These are phyloP conservation scores for Tolypocladium endophyticum DNA, from an alignment of 2,329 filamentous ascomycete species.

Conservation along the genomic window DNA sequence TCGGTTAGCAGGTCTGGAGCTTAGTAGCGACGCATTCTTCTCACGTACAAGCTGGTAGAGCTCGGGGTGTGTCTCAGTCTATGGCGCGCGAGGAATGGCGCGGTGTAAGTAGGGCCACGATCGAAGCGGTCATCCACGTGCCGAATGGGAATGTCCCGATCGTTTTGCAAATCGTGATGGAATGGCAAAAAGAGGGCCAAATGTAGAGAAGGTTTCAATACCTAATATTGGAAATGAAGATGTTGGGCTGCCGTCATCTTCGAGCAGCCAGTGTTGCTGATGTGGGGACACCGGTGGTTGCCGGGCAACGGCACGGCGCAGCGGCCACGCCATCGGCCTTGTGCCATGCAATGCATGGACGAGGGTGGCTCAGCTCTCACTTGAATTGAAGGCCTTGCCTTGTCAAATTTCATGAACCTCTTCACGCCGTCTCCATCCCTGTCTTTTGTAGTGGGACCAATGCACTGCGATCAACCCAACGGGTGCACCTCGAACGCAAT, in stretches of 20 bases:
- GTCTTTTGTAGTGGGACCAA: neutral
- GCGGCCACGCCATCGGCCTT: no score
- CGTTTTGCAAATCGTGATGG: neutral
- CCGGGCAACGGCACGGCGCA: neutral
- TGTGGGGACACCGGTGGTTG: neutral
- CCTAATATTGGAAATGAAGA: neutral
- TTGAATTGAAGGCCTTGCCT: neutral
- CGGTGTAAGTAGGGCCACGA: neutral
- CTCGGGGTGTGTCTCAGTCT: neutral
- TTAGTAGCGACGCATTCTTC: neutral
- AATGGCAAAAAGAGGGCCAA: no score
- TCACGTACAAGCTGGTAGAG: neutral
- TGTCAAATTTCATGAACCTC: neutral
- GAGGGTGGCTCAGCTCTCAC: neutral
- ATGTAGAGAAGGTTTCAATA: neutral
- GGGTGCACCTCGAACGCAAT: neutral
- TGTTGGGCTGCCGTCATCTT: neutral
- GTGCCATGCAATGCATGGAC: no score
- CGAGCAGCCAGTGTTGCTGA: neutral
- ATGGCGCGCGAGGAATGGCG: neutral
- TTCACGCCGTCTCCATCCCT: neutral
- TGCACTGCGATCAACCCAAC: no score
- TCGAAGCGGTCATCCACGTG: neutral
- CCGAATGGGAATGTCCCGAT: neutral
- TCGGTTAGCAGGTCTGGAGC: neutral